Evolutionary conservation across 768 basidiomycete genomes (phyloP), one percentile per base, ranked within the genome.

Genomic region (Tephrocybe sp.): DNA sequence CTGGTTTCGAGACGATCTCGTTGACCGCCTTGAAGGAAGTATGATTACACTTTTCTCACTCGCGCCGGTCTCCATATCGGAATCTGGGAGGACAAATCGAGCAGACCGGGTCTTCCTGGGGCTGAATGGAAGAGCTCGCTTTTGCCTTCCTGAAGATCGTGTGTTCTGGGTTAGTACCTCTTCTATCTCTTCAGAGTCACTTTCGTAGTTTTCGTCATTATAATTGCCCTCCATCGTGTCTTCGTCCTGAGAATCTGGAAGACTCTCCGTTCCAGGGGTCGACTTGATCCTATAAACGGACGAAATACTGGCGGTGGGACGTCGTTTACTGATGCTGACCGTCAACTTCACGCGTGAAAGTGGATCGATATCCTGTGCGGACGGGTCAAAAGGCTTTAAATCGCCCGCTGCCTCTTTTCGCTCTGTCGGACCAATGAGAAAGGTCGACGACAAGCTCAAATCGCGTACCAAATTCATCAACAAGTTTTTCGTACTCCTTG

Each of bases 321-420:
- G 51, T 55, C 63, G 47, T 33, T 55, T 62, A 25, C 61, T 63
- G 36, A 77, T 65, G 46, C 54, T 70, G 44, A 73, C 55, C 33
- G 60, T 67, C 37, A 70, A 54, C 57, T 68, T 73, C 55, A 81
- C 64, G 36, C 86, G 84, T 41, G 84, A 84, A 20, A 73, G 60
- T 18, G 81, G 81, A 58, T 88, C 84, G 9, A 90, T 73, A 51
- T 80, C 72, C 32, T 62, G 48, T 3, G 79, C 80, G 18, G 77
- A 74, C 18, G 88, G 87, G 58, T 90, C 79, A 64, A 91, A 90
- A 0, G 65, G 61, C 1, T 63, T 63, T 18, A 86, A 70, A 7
- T 62, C 54, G 17, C 78, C 80, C 4, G 60, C 64, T 25, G 54
- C 62, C 61, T 80, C 68, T 63, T 79, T 75, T 37, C 61, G 68